Evolutionary conservation across 306 rosid species (phyloP), one percentile per base, ranked within the genome.

Genomic region (Ormosia semicastrata): DNA sequence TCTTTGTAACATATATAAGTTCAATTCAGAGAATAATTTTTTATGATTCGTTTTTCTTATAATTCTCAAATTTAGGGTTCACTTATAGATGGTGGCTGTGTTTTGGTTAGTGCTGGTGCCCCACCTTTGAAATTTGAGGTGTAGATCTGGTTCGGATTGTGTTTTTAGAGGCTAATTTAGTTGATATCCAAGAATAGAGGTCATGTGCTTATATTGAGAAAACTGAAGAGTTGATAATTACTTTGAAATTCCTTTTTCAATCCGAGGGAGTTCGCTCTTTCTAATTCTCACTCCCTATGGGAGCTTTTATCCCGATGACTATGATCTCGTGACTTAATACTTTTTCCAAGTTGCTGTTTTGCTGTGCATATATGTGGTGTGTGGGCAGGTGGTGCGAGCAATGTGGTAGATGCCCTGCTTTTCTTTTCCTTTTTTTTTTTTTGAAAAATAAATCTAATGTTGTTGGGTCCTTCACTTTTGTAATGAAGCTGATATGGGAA

Each of bases 21-120:
- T 94, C 97, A 88, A 85, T 89, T 96, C 94, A 96, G 97, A 89
- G 84, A 96, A 96, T 89, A 92, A 88, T 82, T 76, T 92, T 93
- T 85, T 77, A 68, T 72, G 77, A 82, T 80, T 75, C 65, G 69
- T 83, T 82, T 84, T 79, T 78, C 85, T 78, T 81, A 86, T 76
- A 85, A 84, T 85, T 82, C 85, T 91, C 89, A 85, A 87, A 71
- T 86, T 81, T 86, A 88, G 95, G 89, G 92, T 82, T 85, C 88
- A 87, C 85, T 84, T 75, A 81, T 85, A 56, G 91, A 92, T 83
- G 92, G 98, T 78, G 93, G 94, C 98, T 89, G 89, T 91, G 93
- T 91, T 91, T 90, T 92, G 93, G 85, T 89, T 89, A 93, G 98
- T 83, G 88, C 87, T 87, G 91, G 86, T 88, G 85, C 14, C 86